Evolutionary conservation across 495 filamentous ascomycete genomes (phyloP), one percentile per base, ranked within the genome.

Genomic region (Ramalina intermedia): DNA sequence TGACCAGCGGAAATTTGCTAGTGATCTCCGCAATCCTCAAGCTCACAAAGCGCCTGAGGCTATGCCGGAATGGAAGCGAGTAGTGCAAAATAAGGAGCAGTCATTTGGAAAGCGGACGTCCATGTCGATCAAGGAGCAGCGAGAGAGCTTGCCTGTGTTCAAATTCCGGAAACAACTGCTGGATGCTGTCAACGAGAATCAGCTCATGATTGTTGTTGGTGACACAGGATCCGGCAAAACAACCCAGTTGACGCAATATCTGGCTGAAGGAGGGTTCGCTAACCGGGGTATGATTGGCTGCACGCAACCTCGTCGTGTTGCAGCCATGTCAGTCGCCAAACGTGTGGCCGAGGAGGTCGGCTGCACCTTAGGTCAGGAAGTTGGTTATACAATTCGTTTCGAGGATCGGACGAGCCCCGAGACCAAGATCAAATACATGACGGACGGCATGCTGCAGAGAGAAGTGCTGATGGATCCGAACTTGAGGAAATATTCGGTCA

Each of bases 381-480:
- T 99, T 52, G 91, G 91, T 39, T 99, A 96, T 58, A 95, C 87
- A 0, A 95, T 99, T 61, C 83, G 91, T 61, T 99, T 99, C 61
- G 91, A 99, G 59, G 93, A 99, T 58, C 84, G 80, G 58, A 95
- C 91, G 0, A 84, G 80, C 53, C 81, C 87, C 1, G 80, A 85
- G 13, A 98, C 91, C 12, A 82, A 80, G 61, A 96, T 99, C 69
- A 96, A 96, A 67, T 99, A 96, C 66, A 96, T 96, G 89, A 99
- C 91, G 12, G 91, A 99, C 54, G 91, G 91, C 64, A 99, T 96
- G 84, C 76, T 99, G 57, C 81, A 96, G 66, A 70, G 91, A 66
- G 93, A 99, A 64, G 86, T 96, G 50, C 69, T 99, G 14, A 69
- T 96, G 26, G 93, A 96, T 59, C 85, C 88, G 0, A 78, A 89